Base-by-base conservation (phyloP, 768 basidiomycete species). In the Holtermanniella nyarrowii region DNA sequence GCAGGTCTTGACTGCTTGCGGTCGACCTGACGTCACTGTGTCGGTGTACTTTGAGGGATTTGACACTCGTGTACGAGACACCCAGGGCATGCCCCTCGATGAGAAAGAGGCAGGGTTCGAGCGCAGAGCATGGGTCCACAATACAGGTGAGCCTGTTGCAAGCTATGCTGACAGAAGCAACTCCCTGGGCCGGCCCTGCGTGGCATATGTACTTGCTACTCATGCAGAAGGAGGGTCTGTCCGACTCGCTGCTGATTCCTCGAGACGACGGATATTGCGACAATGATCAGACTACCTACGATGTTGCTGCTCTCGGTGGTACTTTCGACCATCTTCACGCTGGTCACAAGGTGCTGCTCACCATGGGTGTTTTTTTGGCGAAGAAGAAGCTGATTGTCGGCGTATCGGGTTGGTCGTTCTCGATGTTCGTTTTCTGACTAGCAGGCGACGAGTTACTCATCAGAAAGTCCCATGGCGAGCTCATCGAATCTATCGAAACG, bases 321-420 rank as follows among this genome's bases (percentile, higher is more conserved):
- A 97, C 95, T 0, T 97, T 97, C 71, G 95, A 99, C 72, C 95
- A 97, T 69, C 79, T 99, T 14, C 95, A 99, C 66, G 81, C 89
- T 3, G 95, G 93, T 0, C 95, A 99, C 75, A 95, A 95, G 73
- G 91, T 99, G 54, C 79, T 99, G 24, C 79, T 99, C 11, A 86
- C 88, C 63, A 88, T 95, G 82, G 84, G 81, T 12, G 82, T 86
- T 1, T 89, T 84, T 78, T 82, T 97, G 50, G 77, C 90, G 0
- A 67, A 73, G 42, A 70, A 77, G 56, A 90, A 89, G 70, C 73
- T 97, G 62, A 87, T 97, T 55, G 82, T 96, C 57, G 95, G 95
- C 3, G 75, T 97, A 37, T 86, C 88, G 48, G 84, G 87, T 85
- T 52, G 62, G 77, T 60, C 21, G 16, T 7, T n/a, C n/a, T n/a